Base-by-base conservation (phyloP, 352 stramenopile species). In the Saprolegnia parasitica region DNA sequence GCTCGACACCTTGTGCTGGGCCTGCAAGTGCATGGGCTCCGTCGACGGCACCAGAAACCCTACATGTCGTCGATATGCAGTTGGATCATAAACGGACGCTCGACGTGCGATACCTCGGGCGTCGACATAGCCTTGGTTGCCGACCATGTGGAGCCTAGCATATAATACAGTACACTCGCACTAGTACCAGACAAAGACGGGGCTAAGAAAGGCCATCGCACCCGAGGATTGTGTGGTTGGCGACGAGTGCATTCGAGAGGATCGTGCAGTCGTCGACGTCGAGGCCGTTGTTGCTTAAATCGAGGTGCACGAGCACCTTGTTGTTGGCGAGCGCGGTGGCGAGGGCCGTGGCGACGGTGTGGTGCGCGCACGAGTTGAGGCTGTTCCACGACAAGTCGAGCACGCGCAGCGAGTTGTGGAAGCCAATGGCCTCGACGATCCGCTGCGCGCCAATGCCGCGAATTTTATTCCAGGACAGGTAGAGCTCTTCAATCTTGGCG, bases 361-460 rank as follows among this genome's bases (percentile, higher is more conserved):
- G 45, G 37, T 63, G 40, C 23, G 81, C 73, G 64, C 78, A 81
- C 39, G 84, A 89, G 60, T 81, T 77, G 21, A 92, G 76, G 0
- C 82, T 72, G 72, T 92, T 92, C 84, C 84, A 92, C 3, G 82
- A 90, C n/a, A 92, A 55, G 42, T 92, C 84, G 21, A 87, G 73
- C 46, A 84, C 84, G 8, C 84, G 79, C 54, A 92, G 58, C 11
- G 82, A 91, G 20, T 74, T 76, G 70, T 93, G 84, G 57, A 85
- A 93, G 60, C 88, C 87, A 42, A 93, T 72, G 9, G 83, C 75
- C 57, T 93, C 84, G 15, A 81, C 80, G 50, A 93, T 84, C 57
- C 86, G 87, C 72, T 91, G 77, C 5, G 82, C 85, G 10, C 85
- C 83, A 20, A 83, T n/a, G 1, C 81, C 83, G 0, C 85, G 83